phyloP scores from a whole-genome alignment of 371 early-diverging fungal species.

The Thermomucor indicae-seudaticae region DNA sequence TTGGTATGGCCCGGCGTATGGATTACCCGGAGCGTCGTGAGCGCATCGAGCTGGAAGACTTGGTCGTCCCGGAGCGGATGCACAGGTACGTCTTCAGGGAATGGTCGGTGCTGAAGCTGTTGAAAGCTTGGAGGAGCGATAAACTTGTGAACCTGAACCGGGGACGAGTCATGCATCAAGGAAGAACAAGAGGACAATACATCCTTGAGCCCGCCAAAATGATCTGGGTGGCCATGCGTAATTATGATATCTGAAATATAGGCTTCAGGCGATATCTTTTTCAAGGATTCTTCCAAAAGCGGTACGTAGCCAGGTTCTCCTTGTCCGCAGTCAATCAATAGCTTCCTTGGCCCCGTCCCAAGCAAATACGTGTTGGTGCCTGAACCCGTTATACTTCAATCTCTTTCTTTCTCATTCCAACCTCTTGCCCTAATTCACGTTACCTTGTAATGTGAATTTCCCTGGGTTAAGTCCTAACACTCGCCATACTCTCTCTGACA shows the following conservation, averaged over 20 bases:
- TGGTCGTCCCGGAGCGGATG: constrained; percentile 46
- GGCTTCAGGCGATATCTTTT: constrained; percentile 30
- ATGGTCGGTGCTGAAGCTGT: constrained; percentile 11
- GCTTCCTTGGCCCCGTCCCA: constrained; percentile 65
- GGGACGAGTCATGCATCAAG: constrained; percentile 7
- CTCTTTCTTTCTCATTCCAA: no score
- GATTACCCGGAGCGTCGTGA: constrained; percentile 59
- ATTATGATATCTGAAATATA: constrained; percentile 75
- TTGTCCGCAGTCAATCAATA: constrained; percentile 82
- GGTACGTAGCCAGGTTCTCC: constrained; percentile 67
- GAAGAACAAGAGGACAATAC: constrained; percentile 45
- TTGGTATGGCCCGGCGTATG: constrained; percentile 83
- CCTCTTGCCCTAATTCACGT: no score
- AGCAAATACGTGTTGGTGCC: constrained; percentile 91
- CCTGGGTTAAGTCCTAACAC: constrained; percentile 75
- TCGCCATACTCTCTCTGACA: constrained; percentile 49
- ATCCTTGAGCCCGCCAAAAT: constrained; percentile 64
- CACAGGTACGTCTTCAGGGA: constrained; percentile 19
- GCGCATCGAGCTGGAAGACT: constrained; percentile 53
- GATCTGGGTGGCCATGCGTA: constrained; percentile 84
- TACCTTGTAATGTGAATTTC: constrained; percentile 72
- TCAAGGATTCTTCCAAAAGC: constrained; percentile 47
- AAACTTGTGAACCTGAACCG: constrained; percentile 32
- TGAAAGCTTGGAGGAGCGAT: constrained; percentile 11
- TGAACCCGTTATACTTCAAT: constrained; percentile 10